Evolutionary conservation across 768 basidiomycete genomes (phyloP).

Genomic region (Tylopilus rubrobrunneus): DNA sequence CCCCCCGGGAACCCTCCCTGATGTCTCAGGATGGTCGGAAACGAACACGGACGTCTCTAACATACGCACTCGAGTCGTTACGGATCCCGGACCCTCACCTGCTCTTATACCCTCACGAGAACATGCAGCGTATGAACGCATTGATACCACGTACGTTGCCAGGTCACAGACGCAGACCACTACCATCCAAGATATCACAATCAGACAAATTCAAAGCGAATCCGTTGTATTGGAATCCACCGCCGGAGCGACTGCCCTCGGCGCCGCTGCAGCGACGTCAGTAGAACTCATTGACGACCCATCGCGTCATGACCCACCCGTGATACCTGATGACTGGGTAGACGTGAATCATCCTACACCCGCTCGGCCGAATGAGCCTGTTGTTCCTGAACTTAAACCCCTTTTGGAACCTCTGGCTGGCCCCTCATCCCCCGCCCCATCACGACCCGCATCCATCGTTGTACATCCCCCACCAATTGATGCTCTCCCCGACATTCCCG

Average conservation of each 20-base stretch:
- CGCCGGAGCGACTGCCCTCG: not conserved
- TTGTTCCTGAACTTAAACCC: constrained; percentile 6
- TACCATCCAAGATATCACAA: constrained; percentile 7
- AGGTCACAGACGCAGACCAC: constrained; percentile 5
- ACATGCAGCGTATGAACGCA: constrained; percentile 5
- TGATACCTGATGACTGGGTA: constrained; percentile 31
- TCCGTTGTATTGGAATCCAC: constrained; percentile 3
- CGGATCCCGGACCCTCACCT: constrained; percentile 22
- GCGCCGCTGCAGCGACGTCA: not conserved
- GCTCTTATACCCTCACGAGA: constrained; percentile 26
- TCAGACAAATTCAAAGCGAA: constrained; percentile 12
- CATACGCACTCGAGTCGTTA: constrained; percentile 13
- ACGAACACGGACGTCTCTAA: constrained; percentile 25
- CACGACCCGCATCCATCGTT: constrained; percentile 13
- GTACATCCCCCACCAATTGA: constrained; percentile 8
- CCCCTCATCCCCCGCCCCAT: constrained; percentile 3
- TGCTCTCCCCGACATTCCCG: constrained; percentile 17
- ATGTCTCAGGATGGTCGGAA: constrained; percentile 31
- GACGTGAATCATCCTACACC: constrained; percentile 14
- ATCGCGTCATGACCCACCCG: constrained; percentile 18
- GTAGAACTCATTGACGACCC: constrained; percentile 8
- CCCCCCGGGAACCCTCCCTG: constrained; percentile 28
- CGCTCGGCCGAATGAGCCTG: constrained; percentile 3
- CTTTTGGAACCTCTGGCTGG: not conserved
- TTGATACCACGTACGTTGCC: constrained; percentile 10